A percentile compares a stretch with the other conserved stretches of the same genome.
Evolutionary conservation across 2,329 filamentous ascomycete species (phyloP).

Genomic region (Didymella segeticola): DNA sequence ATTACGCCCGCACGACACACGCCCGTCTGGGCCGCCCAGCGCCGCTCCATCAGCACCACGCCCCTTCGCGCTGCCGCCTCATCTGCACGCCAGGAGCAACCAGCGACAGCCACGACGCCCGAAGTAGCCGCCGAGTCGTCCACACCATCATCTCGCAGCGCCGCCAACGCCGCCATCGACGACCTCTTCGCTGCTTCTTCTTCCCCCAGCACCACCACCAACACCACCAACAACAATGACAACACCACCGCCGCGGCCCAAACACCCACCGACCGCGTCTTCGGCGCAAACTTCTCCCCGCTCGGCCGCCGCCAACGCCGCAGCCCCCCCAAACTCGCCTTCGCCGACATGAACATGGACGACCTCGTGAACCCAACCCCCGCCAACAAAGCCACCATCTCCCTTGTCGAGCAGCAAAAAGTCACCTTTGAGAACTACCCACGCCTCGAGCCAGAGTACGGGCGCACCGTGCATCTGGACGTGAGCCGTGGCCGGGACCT

Average conservation of each 20-base stretch:
- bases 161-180: constrained; percentile 32
- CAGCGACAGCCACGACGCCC: constrained; percentile 1
- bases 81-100: constrained; percentile 7
- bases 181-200: constrained; percentile 27
- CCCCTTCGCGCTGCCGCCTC: constrained; percentile 18
- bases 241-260: neutral
- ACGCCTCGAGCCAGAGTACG: constrained; percentile 49
- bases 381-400: constrained; percentile 26
- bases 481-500: constrained; percentile 51
- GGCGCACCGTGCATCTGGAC: constrained; percentile 50
- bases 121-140: constrained; percentile 2
- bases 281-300: constrained; percentile 29
- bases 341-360: constrained; percentile 30
- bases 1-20: constrained; percentile 18
- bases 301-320: neutral
- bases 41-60: constrained; percentile 19
- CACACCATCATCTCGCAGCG: constrained; percentile 9
- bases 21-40: constrained; percentile 22
- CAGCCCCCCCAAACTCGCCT: constrained; percentile 15
- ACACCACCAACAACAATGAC: neutral
- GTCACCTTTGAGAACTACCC: constrained; percentile 37
- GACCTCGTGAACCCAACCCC: constrained; percentile 22
- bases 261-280: constrained; percentile 17
- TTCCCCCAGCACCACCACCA: constrained; percentile 1
- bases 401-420: constrained; percentile 25